phyloP scores from a whole-genome alignment of 164 flowering plant species.

The Paratinospora sagittata region DNA sequence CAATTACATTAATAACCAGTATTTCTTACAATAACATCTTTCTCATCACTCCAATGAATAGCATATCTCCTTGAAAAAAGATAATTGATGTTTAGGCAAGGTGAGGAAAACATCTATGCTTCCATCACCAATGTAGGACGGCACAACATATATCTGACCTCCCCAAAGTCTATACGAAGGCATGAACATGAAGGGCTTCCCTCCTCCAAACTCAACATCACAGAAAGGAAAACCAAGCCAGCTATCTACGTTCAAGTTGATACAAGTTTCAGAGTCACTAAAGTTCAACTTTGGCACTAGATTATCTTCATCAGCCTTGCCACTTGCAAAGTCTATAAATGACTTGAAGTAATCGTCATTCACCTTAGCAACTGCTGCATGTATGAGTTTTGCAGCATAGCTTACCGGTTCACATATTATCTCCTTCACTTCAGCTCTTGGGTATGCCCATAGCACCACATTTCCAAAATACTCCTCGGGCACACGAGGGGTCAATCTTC shows the following conservation, averaged over 20 bases:
- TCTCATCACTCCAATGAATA: not conserved
- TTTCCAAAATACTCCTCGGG: not conserved
- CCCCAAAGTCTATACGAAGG: not conserved
- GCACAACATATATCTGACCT: constrained; percentile 1
- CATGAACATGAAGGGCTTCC: not conserved
- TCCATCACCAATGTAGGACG: constrained; percentile 4
- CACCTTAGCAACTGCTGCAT: constrained; percentile 5
- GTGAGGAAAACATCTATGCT: not conserved
- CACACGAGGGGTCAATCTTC: not conserved
- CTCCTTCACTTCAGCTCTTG: not conserved
- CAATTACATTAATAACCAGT: no score
- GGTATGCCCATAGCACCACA: constrained; percentile 1
- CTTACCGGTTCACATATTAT: not conserved
- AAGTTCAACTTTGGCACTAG: constrained; percentile 1
- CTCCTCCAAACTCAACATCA: not conserved
- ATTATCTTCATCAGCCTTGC: not conserved
- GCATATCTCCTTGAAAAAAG: not conserved
- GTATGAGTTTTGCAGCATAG: not conserved
- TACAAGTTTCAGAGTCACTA: not conserved
- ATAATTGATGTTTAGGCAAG: not conserved
- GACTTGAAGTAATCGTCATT: constrained; percentile 2
- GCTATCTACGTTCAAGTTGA: constrained; percentile 1
- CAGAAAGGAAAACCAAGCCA: not conserved
- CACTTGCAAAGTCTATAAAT: not conserved
- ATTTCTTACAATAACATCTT: no score